Conservation (phyloP, 306 rosid species). For the Rubus parviflorus region DNA sequence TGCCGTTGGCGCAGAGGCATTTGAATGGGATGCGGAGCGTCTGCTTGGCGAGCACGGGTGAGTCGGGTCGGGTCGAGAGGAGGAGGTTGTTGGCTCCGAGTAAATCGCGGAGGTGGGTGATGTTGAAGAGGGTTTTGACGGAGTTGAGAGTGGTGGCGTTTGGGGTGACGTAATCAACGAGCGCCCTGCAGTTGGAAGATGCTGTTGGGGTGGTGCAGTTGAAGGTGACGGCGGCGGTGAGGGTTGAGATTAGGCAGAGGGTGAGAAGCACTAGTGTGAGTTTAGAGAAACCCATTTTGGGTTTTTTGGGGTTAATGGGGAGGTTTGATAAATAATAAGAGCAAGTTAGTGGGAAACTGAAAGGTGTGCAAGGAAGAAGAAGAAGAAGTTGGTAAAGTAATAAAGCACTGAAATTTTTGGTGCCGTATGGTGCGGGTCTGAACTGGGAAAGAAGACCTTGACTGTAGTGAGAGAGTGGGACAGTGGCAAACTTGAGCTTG, state of each 20-base stretch:
- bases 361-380: background rate
- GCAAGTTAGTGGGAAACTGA: background rate
- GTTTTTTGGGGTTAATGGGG: background rate
- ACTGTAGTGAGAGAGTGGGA: background rate
- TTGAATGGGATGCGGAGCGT: constrained; percentile 54
- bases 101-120: constrained; percentile 46
- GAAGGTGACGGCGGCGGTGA: constrained; percentile 44
- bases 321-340: background rate
- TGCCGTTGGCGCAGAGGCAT: constrained; percentile 51
- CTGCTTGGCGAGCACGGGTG: background rate
- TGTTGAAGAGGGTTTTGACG: constrained; percentile 62
- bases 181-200: constrained; percentile 36
- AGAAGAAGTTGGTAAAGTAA: background rate
- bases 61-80: background rate
- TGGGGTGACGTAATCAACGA: constrained; percentile 41
- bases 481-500: background rate
- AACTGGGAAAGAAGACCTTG: background rate
- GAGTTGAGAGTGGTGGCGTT: constrained; percentile 47
- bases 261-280: constrained; percentile 16
- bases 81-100: constrained; percentile 61
- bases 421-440: background rate
- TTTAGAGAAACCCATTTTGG: constrained; percentile 19
- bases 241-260: background rate
- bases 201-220: constrained; percentile 33
- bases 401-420: background rate